Conservation (phyloP, 345 rosid genomes). For the Dipteronia dyeriana region DNA sequence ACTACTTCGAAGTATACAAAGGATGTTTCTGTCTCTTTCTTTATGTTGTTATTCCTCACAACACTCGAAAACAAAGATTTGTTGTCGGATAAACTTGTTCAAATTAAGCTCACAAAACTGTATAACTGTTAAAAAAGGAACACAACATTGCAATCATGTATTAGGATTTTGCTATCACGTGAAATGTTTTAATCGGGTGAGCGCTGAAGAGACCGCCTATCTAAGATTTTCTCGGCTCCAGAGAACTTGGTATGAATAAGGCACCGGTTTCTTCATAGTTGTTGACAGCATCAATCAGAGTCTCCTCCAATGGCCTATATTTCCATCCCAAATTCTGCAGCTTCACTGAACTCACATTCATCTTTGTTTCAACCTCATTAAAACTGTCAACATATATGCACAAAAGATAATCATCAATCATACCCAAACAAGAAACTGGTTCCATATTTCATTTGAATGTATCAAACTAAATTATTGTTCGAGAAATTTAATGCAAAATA, state of each 20-base stretch:
- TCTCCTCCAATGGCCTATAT: constrained; percentile 44
- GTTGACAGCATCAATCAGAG: constrained; percentile 42
- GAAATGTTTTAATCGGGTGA: too few species aligned
- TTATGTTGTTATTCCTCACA: not conserved
- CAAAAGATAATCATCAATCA: not conserved
- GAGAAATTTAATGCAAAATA: not conserved
- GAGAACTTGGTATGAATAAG: not conserved
- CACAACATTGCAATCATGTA: not conserved
- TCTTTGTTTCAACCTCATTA: constrained; percentile 9
- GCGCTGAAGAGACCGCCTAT: not conserved
- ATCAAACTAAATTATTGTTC: not conserved
- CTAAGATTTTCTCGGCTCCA: not conserved
- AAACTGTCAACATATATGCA: constrained; percentile 20
- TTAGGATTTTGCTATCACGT: not conserved
- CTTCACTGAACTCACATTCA: constrained; percentile 39
- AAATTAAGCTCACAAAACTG: not conserved
- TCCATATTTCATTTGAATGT: not conserved
- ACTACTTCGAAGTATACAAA: constrained; percentile 23
- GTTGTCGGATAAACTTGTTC: constrained; percentile 12
- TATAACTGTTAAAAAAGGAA: not conserved
- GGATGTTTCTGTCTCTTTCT: constrained; percentile 27
- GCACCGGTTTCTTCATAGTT: constrained; percentile 36
- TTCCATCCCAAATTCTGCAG: constrained; percentile 51
- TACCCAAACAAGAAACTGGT: not conserved
- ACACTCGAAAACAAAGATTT: constrained; percentile 3